Conservation (phyloP, 2,329 filamentous ascomycete genomes). For the Hypoxylon sp. region DNA sequence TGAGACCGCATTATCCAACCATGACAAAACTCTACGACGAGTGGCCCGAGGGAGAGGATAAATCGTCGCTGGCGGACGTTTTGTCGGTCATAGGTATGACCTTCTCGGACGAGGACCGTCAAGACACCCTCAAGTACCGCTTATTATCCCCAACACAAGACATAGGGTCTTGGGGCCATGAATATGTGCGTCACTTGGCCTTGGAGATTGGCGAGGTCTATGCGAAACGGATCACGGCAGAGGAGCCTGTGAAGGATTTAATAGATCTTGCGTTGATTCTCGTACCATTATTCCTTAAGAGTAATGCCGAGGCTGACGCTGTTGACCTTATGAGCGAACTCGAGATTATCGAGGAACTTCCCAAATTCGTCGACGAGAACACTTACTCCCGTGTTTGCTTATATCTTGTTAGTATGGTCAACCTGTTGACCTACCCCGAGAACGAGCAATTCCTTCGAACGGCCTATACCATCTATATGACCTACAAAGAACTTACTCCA, state of each 20-base stretch:
- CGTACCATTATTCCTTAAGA: slow-evolving; percentile 94
- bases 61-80: slow-evolving; percentile 92
- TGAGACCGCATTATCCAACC: slow-evolving; percentile 94
- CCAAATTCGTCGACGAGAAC: slow-evolving; percentile 91
- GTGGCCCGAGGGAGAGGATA: slow-evolving; percentile 88
- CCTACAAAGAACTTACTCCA: slow-evolving; percentile 93
- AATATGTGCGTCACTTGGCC: slow-evolving; percentile 96
- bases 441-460: slow-evolving; percentile 96
- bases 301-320: slow-evolving; percentile 97
- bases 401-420: slow-evolving; percentile 99
- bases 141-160: slow-evolving; percentile 91
- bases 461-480: slow-evolving; percentile 92
- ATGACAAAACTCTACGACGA: slow-evolving; percentile 89
- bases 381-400: slow-evolving; percentile 94
- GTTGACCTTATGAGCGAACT: slow-evolving; percentile 97
- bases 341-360: slow-evolving; percentile 94
- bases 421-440: slow-evolving; percentile 95
- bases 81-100: slow-evolving; percentile 99
- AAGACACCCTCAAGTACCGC: slow-evolving; percentile 97
- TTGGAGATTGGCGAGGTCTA: slow-evolving; percentile 97
- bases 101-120: slow-evolving; percentile 94
- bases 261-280: slow-evolving; percentile 86
- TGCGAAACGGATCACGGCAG: slow-evolving; percentile 86
- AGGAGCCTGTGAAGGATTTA: slow-evolving; percentile 86
- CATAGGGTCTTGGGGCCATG: slow-evolving; percentile 97